Evolutionary conservation across 208 protist genomes (phyloP).

Genomic region (Acanthamoeba sp.): DNA sequence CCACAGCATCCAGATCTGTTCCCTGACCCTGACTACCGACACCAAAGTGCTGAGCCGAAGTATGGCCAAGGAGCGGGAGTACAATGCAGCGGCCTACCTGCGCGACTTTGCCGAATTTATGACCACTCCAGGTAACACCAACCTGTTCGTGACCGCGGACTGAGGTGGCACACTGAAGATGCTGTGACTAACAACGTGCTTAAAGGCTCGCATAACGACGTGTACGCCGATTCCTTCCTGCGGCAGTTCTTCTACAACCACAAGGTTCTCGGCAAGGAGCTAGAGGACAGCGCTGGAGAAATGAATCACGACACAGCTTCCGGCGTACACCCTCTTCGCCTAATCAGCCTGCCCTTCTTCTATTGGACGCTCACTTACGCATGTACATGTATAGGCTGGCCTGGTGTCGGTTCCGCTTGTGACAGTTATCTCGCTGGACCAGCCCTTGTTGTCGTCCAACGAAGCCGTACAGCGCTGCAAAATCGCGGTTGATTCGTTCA

Average conservation of each 20-base stretch:
- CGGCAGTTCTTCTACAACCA: slow-evolving; percentile 68
- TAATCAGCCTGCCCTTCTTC: background rate
- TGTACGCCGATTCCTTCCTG: slow-evolving; percentile 70
- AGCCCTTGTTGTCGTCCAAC: background rate
- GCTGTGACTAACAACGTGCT: background rate
- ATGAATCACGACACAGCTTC: slow-evolving; percentile 49
- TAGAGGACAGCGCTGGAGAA: slow-evolving; percentile 19
- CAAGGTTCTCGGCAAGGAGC: background rate
- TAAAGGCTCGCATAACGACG: slow-evolving; percentile 66
- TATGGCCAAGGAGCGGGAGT: slow-evolving; percentile 18
- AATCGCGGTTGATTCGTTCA: too few species aligned
- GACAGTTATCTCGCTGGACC: background rate
- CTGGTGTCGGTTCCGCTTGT: slow-evolving; percentile 5
- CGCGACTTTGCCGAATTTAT: slow-evolving; percentile 75
- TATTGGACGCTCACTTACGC: background rate
- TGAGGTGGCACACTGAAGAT: background rate
- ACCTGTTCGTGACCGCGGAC: background rate
- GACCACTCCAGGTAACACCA: slow-evolving; percentile 75
- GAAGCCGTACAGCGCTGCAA: background rate
- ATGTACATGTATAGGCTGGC: background rate
- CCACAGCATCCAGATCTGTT: background rate
- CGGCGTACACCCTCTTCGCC: background rate
- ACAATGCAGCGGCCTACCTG: slow-evolving; percentile 43
- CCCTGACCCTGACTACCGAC: background rate
- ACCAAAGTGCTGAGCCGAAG: slow-evolving; percentile 45